Evolutionary conservation across 116 monocot species (phyloP).

Genomic region (Dioscorea cayenensis): DNA sequence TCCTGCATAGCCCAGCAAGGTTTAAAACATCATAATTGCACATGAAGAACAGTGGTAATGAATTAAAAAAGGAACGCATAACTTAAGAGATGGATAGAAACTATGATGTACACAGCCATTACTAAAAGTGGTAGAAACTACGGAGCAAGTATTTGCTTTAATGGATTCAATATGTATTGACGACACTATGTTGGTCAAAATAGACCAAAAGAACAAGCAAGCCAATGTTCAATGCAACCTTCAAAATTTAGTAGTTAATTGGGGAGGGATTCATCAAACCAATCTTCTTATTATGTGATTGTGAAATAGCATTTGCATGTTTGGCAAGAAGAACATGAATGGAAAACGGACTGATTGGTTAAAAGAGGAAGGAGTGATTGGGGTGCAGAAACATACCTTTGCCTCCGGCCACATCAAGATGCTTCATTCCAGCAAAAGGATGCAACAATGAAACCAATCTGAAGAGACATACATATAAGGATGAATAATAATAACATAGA

Average conservation of each 20-base stretch:
- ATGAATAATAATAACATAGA: neutral
- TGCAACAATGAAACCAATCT: conserved; percentile 75
- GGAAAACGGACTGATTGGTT: too few species aligned
- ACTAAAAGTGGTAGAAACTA: neutral
- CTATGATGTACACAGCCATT: neutral
- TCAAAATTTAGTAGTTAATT: neutral
- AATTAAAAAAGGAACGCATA: too few species aligned
- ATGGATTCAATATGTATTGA: neutral
- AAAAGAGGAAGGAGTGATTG: neutral
- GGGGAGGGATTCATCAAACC: neutral
- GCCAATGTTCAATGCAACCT: neutral
- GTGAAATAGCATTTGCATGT: neutral
- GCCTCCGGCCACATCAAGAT: conserved; percentile 85
- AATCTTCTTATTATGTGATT: neutral
- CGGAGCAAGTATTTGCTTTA: neutral
- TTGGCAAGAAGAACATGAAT: too few species aligned
- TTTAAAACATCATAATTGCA: neutral
- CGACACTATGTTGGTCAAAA: neutral
- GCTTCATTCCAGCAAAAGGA: conserved; percentile 98
- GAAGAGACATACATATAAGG: neutral
- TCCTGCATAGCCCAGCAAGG: conserved; percentile 30
- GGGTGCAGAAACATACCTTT: conserved; percentile 26
- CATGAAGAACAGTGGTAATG: neutral
- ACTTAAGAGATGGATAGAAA: neutral
- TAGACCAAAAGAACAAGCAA: neutral